phyloP scores from a whole-genome alignment of 1,284 basidiomycete species.

The Grifola frondosa region DNA sequence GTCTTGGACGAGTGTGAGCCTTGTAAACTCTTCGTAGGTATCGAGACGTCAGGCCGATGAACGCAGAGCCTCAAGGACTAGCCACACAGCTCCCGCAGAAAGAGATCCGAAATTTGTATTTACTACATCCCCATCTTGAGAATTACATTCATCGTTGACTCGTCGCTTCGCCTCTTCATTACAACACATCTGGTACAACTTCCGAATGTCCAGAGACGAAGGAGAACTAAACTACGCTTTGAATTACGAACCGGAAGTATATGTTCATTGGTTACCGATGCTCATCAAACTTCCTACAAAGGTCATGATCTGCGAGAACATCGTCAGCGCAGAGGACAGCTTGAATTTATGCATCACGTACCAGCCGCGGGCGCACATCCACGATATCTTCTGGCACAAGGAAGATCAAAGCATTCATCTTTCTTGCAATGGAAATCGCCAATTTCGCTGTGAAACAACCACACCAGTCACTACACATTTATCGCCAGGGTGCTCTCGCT shows the following conservation, averaged over 20 bases:
- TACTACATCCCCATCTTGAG: too few relatives aligned
- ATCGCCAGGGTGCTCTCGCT: neutral
- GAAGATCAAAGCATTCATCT: conserved; percentile 97
- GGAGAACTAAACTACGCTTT: neutral
- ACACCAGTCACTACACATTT: neutral
- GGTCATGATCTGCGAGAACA: conserved; percentile 41
- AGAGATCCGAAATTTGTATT: too few relatives aligned
- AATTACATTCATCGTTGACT: too few relatives aligned
- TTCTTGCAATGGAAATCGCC: conserved; percentile 96
- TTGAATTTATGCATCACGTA: too few relatives aligned
- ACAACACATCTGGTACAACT: too few relatives aligned
- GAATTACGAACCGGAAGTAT: too few relatives aligned
- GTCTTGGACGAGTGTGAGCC: too few relatives aligned
- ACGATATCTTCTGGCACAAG: conserved; percentile 97
- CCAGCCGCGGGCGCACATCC: conserved; percentile 81
- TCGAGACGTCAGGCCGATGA: too few relatives aligned
- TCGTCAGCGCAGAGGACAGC: conserved; percentile 26
- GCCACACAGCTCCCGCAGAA: too few relatives aligned
- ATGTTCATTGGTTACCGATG: conserved; percentile 17
- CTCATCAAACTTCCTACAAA: conserved; percentile 52
- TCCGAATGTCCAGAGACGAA: conserved; percentile 1
- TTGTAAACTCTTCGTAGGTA: too few relatives aligned
- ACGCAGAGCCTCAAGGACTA: too few relatives aligned
- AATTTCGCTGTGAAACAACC: conserved; percentile 71
- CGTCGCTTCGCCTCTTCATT: too few relatives aligned